Evolutionary conservation across 208 protist species (phyloP).

Genomic region (Leishmania arabica): DNA sequence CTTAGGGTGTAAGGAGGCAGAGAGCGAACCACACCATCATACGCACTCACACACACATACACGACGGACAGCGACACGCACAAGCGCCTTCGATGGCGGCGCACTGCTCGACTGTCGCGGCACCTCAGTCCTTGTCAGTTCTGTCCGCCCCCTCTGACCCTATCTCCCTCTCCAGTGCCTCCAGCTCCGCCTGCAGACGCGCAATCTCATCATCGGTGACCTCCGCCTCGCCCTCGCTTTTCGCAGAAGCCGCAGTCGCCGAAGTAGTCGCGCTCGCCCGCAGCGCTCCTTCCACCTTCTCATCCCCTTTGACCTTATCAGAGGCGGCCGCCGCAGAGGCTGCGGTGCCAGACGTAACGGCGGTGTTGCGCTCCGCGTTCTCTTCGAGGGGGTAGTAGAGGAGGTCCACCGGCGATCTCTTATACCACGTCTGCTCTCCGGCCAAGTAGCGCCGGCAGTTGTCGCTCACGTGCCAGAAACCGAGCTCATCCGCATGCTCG

Average conservation of each 20-base stretch:
- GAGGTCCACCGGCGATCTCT: slow-evolving; percentile 65
- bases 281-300: not conserved
- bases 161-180: slow-evolving; percentile 66
- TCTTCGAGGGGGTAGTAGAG: slow-evolving; percentile 85
- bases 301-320: not conserved
- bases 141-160: slow-evolving; percentile 9
- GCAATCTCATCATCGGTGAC: slow-evolving; percentile 73
- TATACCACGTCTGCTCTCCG: slow-evolving; percentile 89
- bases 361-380: slow-evolving; percentile 73
- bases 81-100: not conserved
- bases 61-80: not conserved
- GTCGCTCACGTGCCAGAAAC: slow-evolving; percentile 88
- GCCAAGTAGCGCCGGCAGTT: slow-evolving; percentile 74
- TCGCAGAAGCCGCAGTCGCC: not conserved
- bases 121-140: not conserved
- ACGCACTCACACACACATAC: not conserved
- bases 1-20: not conserved
- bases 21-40: not conserved
- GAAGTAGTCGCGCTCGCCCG: not conserved
- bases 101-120: not conserved
- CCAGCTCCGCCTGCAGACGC: slow-evolving; percentile 83
- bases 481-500: slow-evolving; percentile 76
- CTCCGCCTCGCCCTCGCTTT: slow-evolving; percentile 12
- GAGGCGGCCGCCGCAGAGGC: not conserved
- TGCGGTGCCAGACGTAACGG: not conserved